Base-by-base conservation (phyloP, 768 basidiomycete genomes). In the Panaeolus cyanescens region DNA sequence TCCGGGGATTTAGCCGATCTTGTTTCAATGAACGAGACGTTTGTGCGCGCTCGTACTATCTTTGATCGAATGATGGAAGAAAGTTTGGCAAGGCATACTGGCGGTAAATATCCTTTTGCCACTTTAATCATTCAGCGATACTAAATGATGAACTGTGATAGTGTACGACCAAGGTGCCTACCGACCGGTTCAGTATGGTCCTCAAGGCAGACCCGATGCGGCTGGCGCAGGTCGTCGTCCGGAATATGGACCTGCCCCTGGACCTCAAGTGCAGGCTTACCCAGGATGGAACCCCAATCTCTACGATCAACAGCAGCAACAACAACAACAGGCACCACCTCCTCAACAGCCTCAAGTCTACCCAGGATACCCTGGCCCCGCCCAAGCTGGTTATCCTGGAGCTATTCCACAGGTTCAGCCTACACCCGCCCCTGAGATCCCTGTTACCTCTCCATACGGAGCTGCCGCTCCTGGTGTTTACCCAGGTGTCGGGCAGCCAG, bases 61-160 rank as follows among this genome's bases (percentile, higher is more conserved):
- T 99, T 96, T 68, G 95, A 97, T 70, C 79, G 89, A 32, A 92
- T 97, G 90, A 93, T 96, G 87, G 93, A 95, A 70, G 93, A 95
- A 63, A 92, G 90, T 67, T 77, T 95, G 31, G 88, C 91, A 4
- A 80, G 89, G 60, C 89, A 93, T 67, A 81, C 85, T 10, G 88
- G 83, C 54, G 79, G 89, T 89, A 70, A 55, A 80, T 72, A 5
- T 56, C 31, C 39, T 22, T 53, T 53, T 54, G 57, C 15, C 2
- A 37, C 32, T 7, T 55, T 7, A 32, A 30, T 57, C 54, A 7
- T 22, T 30, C 13, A 12, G 25, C 40, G 36, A 15, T 40, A n/a
- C n/a, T 6, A 59, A 19, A 62, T 33, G 61, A 54, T 68, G 30
- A 67, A 20, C 30, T 42, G 15, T n/a, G 54, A 3, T 39, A 88